These are phyloP conservation scores for Rhodofomes roseus DNA, from an alignment of 1,284 basidiomycete genomes.

Conservation along the genomic window DNA sequence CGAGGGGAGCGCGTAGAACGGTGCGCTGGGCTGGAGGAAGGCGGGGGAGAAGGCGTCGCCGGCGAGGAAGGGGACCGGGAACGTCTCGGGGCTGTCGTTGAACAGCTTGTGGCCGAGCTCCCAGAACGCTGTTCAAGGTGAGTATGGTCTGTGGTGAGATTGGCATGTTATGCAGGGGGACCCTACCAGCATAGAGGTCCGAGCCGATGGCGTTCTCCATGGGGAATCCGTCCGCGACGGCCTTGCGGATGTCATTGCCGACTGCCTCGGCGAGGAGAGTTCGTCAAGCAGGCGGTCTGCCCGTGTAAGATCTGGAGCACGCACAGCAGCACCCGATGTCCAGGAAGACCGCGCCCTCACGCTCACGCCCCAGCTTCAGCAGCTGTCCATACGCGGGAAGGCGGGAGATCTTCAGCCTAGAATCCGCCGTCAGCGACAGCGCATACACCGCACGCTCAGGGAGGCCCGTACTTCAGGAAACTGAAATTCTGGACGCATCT, in stretches of 20 bases:
- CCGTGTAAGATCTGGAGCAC: slow-evolving; percentile 14
- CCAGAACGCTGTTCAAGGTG: slow-evolving; percentile 21
- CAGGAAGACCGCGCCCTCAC: slow-evolving; percentile 40
- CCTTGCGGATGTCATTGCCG: slow-evolving; percentile 40
- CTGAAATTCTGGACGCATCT: slow-evolving; percentile 13
- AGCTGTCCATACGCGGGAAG: slow-evolving; percentile 39
- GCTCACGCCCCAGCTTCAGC: slow-evolving; percentile 34
- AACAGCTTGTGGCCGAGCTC: slow-evolving; percentile 29
- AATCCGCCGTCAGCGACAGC: not conserved
- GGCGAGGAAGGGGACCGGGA: slow-evolving; percentile 39
- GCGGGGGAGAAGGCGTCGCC: slow-evolving; percentile 38
- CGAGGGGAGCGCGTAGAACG: slow-evolving; percentile 19
- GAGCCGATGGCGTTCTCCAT: slow-evolving; percentile 29
- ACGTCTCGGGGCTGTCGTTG: slow-evolving; percentile 29
- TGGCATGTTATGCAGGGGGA: not conserved
- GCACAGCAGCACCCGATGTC: slow-evolving; percentile 46
- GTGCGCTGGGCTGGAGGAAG: slow-evolving; percentile 23
- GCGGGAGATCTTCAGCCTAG: slow-evolving; percentile 29
- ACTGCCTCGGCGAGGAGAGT: slow-evolving; percentile 24
- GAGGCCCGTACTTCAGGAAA: slow-evolving; percentile 8
- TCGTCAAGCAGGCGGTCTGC: not conserved
- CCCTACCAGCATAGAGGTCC: slow-evolving; percentile 29
- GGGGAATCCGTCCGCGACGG: slow-evolving; percentile 35
- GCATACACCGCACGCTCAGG: not conserved
- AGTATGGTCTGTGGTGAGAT: not conserved